A percentile compares a stretch with the other conserved stretches of the same genome.
These are phyloP conservation scores for Stentor coeruleus DNA, from an alignment of 73 alveolate species.

Conservation along the genomic window DNA sequence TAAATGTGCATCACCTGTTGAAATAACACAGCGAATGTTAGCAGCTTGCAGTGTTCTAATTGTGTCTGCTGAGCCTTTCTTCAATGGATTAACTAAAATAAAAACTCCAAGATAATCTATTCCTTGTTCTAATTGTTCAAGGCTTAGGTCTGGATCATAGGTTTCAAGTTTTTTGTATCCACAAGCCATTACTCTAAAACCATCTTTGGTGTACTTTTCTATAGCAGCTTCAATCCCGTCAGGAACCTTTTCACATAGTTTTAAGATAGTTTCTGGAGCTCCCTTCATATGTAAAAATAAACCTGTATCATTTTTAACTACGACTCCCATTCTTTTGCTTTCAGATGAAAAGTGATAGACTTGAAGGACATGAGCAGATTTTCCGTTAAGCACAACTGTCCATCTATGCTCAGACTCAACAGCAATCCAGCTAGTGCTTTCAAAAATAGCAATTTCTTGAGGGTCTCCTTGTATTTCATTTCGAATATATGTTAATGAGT, in stretches of 20 bases:
- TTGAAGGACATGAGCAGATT: constrained; percentile 42
- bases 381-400: constrained; percentile 6
- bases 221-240: constrained; percentile 47
- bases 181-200: constrained; percentile 80
- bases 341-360: constrained; percentile 83
- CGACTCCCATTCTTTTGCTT: constrained; percentile 87
- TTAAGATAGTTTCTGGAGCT: constrained; percentile 71
- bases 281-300: constrained; percentile 62
- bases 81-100: constrained; percentile 67
- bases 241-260: constrained; percentile 64
- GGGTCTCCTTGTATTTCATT: constrained; percentile 95
- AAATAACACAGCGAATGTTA: constrained; percentile 51
- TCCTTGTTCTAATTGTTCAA: constrained; percentile 52
- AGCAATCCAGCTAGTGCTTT: constrained; percentile 88
- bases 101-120: constrained; percentile 65
- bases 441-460: constrained; percentile 94
- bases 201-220: constrained; percentile 64
- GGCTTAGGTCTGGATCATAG: background rate
- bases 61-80: constrained; percentile 56
- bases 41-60: constrained; percentile 41
- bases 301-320: constrained; percentile 48
- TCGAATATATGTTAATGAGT: constrained; percentile 78
- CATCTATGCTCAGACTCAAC: constrained; percentile 45
- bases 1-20: constrained; percentile 75
- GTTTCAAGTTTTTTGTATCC: constrained; percentile 44